Evolutionary conservation across 768 basidiomycete species (phyloP), one percentile per base, ranked within the genome.

Genomic region (Suillus fuscotomentosus): DNA sequence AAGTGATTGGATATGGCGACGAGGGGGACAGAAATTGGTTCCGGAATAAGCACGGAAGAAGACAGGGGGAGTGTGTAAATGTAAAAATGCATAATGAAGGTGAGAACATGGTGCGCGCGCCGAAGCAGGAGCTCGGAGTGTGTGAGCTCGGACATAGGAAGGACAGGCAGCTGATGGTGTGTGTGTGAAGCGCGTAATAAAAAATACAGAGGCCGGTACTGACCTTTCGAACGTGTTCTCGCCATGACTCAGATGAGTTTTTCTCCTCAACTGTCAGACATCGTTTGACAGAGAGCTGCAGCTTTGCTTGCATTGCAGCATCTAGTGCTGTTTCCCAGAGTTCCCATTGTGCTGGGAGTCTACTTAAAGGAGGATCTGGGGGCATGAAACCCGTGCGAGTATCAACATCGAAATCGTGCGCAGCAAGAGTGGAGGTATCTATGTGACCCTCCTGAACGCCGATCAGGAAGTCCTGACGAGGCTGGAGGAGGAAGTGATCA

Each of bases 341-440:
- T 51, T 86, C 88, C 85, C 87, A 97, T 62, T 77, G 73, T 1
- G 47, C 63, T 0, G 89, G 87, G 2, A 97, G 82, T 24, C 89
- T 84, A 8, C 77, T 69, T 0, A 89, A 73, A 2, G 95, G 95
- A 0, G 87, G 84, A 15, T 86, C 80, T 0, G 91, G 89, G 3
- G 96, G 92, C 86, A 98, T 89, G 75, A 99, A 98, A 0, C 97
- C 96, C 0, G 94, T 94, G 17, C 87, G 81, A 11, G 90, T 88
- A 73, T 96, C 94, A 65, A 99, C 92, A 73, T 98, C 95, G 80
- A 94, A 99, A 80, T 92, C 91, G 68, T 91, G 90, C 3, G 90
- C 88, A 11, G 91, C 89, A 64, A 91, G 84, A 14, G 91, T 89
- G 24, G 84, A 82, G 15, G 83, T 84, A 66, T 87, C 86, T 51